Evolutionary conservation across 192 early-diverging fungal species (phyloP), one percentile per base, ranked within the genome.

Genomic region (Cetraspora pellucida): DNA sequence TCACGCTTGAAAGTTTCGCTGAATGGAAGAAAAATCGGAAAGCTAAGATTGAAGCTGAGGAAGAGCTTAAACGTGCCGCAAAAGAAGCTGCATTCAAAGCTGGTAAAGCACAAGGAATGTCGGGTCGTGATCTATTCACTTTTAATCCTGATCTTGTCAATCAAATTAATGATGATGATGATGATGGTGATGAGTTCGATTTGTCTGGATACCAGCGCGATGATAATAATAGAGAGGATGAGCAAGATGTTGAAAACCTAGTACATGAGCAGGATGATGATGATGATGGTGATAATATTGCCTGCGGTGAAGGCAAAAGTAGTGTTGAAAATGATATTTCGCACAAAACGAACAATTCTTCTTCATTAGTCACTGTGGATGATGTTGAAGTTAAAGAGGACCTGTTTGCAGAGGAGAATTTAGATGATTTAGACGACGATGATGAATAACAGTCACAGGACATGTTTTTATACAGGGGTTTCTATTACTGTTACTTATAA

Each of bases 81-180:
- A 94, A 96, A 85, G 95, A 95, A 84, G 88, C 88, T 77, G 90
- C 88, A 17, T 89, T 81, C 80, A 92, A 93, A 85, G 93, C 95
- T 6, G 98, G 98, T 75, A 91, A 92, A 87, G 88, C 94, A 74
- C 84, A 88, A 70, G 95, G 94, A 54, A 95, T 99, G 93, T 97
- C 95, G 61, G 98, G 98, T 74, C 92, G 92, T 74, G 96, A 99
- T 82, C 86, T 95, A 80, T 99, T 99, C 85, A 94, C 96, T 75
- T 99, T 98, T 85, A 98, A 98, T 84, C 96, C 96, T 19, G 93
- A 95, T 30, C 87, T 90, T 83, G 93, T 92, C 54, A 83, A 85
- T 6, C 89, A 85, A 27, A 86, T 88, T 28, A 93, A 91, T 23
- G 95, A 94, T 55, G 80, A 83, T 28, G 93, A 91, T 68, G 91